Conservation (phyloP, 164 flowering plant species). For the Stephania yunnanensis region DNA sequence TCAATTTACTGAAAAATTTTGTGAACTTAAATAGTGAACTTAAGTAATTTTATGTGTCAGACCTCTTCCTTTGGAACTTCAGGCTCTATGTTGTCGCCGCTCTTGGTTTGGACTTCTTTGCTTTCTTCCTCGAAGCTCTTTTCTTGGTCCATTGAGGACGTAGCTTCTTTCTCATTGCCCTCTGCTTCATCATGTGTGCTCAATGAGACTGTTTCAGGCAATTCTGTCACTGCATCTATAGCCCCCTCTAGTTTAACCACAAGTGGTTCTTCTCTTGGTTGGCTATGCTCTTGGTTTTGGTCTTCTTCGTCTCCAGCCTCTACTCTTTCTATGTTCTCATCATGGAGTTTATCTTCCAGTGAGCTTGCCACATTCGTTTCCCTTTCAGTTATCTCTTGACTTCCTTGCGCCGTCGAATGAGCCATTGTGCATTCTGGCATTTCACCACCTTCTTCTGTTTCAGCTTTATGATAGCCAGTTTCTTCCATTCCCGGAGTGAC, state of each 20-base stretch:
- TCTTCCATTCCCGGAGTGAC: not conserved
- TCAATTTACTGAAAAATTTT: not conserved
- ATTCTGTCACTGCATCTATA: not conserved
- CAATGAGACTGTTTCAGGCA: not conserved
- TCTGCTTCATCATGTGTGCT: not conserved
- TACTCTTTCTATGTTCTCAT: not conserved
- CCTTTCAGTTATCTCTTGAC: not conserved
- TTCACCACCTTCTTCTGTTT: slow-evolving; percentile 5
- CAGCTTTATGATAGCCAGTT: not conserved
- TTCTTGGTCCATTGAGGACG: not conserved
- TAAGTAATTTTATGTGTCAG: not conserved
- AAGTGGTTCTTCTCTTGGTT: not conserved
- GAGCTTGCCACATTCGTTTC: not conserved
- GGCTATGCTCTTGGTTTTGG: not conserved
- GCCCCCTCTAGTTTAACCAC: not conserved
- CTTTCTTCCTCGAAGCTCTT: not conserved
- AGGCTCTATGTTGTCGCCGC: not conserved
- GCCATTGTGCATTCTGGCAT: slow-evolving; percentile 1
- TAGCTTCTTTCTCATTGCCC: not conserved
- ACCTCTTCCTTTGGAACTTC: slow-evolving; percentile 8
- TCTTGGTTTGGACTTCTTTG: not conserved
- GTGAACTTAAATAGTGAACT: not conserved
- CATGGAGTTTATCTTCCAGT: slow-evolving; percentile 1
- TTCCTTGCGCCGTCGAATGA: not conserved
- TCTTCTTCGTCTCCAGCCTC: not conserved